Percentiles rank a stretch among this genome's conserved stretches.
phyloP scores from a whole-genome alignment of 2,329 filamentous ascomycete genomes.

The Passalora sequoiae region DNA sequence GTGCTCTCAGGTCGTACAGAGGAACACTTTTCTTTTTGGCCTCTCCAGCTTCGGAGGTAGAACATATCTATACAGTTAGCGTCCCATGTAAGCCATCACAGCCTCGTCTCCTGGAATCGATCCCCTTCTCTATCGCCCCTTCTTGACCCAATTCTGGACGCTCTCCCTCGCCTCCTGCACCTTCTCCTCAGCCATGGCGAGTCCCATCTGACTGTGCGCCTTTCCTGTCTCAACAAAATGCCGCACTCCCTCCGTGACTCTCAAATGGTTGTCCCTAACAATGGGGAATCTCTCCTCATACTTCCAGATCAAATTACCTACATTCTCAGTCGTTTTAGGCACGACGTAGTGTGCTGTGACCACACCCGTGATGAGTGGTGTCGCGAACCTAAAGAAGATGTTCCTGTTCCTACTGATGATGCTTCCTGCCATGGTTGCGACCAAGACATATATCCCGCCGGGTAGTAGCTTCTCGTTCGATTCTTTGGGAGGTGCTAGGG shows the following conservation, averaged over 20 bases:
- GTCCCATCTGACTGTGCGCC: slow-evolving; percentile 66
- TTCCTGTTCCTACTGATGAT: slow-evolving; percentile 86
- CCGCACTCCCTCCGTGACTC: slow-evolving; percentile 62
- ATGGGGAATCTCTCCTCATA: slow-evolving; percentile 88
- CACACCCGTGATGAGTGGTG: slow-evolving; percentile 74
- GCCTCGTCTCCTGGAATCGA: neutral
- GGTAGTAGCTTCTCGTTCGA: slow-evolving; percentile 86
- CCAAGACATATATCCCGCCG: slow-evolving; percentile 83
- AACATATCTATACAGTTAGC: neutral
- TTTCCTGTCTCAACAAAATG: slow-evolving; percentile 68
- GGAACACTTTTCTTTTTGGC: no score
- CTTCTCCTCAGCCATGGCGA: slow-evolving; percentile 72
- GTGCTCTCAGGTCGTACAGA: no score
- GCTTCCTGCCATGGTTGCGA: slow-evolving; percentile 89
- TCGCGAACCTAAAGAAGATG: slow-evolving; percentile 69
- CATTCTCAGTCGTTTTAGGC: slow-evolving; percentile 84
- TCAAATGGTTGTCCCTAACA: slow-evolving; percentile 73
- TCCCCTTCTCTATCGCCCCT: slow-evolving; percentile 59
- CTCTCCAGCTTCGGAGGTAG: no score
- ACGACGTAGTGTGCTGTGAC: slow-evolving; percentile 78
- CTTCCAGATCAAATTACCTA: slow-evolving; percentile 78
- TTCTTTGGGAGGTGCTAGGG: slow-evolving; percentile 77
- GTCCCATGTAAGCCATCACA: neutral
- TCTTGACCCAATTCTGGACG: slow-evolving; percentile 84
- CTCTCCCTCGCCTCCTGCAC: slow-evolving; percentile 69